Conservation (phyloP, 2,329 filamentous ascomycete species). For the Didymella pomorum region DNA sequence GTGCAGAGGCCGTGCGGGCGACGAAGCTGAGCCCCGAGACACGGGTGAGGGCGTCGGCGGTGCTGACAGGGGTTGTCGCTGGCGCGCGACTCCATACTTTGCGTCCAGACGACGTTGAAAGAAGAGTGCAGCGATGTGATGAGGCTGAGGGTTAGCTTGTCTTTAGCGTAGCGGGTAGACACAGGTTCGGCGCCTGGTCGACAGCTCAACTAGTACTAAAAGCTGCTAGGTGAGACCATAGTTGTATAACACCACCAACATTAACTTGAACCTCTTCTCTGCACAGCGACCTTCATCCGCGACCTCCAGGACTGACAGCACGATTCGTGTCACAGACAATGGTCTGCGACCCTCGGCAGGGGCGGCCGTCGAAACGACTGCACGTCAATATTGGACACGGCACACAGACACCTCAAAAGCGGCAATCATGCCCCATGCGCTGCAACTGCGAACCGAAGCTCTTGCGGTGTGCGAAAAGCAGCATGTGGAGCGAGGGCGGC, state of each 20-base stretch:
- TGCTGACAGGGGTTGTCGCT: constrained; percentile 12
- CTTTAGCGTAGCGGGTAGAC: constrained; percentile 37
- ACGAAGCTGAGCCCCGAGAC: constrained; percentile 9
- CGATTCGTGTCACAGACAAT: constrained; percentile 17
- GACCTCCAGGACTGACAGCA: constrained; percentile 7
- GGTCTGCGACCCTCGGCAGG: constrained; percentile 31
- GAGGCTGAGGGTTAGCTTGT: constrained; percentile 42
- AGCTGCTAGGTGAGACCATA: constrained; percentile 30
- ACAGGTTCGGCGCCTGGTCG: constrained; percentile 24
- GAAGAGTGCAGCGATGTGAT: constrained; percentile 36
- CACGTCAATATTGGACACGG: constrained; percentile 48
- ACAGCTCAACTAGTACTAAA: constrained; percentile 35
- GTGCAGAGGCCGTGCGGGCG: constrained; percentile 12
- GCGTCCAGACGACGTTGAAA: constrained; percentile 32
- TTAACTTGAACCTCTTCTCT: neutral
- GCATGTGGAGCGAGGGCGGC: constrained; percentile 27
- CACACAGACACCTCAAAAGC: constrained; percentile 41
- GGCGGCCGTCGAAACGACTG: constrained; percentile 37
- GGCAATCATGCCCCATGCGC: constrained; percentile 40
- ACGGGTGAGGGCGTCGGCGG: constrained; percentile 18
- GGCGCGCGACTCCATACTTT: constrained; percentile 23
- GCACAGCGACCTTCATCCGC: constrained; percentile 4
- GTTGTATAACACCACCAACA: constrained; percentile 17
- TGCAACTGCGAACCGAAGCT: constrained; percentile 32
- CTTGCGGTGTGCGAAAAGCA: constrained; percentile 32